These are phyloP conservation scores for Rosa hybrid DNA, from an alignment of 331 rosid species.

Conservation along the genomic window DNA sequence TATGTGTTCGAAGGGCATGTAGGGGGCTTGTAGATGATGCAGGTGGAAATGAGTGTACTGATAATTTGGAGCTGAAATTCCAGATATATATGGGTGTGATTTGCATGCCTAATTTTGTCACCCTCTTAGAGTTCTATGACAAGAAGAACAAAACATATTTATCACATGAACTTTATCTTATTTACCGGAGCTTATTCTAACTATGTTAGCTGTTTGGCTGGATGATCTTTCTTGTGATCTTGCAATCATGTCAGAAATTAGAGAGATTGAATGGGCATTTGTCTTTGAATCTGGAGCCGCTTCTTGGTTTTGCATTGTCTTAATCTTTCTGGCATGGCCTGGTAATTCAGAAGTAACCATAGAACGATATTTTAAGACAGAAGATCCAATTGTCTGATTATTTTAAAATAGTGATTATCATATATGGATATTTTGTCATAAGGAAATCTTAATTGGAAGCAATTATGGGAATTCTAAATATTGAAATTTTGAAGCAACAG, in stretches of 20 bases:
- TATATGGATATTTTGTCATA: not conserved
- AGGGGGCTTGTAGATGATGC: not conserved
- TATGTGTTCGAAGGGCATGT: constrained; percentile 6
- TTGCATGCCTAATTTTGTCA: constrained; percentile 1
- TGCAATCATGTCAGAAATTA: not conserved
- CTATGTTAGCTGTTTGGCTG: constrained; percentile 12
- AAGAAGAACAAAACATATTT: constrained; percentile 32
- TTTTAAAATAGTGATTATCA: not conserved
- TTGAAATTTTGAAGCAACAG: not conserved
- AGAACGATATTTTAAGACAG: not conserved
- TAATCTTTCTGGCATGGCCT: constrained; percentile 2
- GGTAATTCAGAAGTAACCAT: not conserved
- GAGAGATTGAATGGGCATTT: constrained; percentile 7
- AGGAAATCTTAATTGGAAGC: not conserved
- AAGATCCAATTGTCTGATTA: not conserved
- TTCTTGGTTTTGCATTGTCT: constrained; percentile 5
- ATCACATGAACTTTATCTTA: constrained; percentile 48
- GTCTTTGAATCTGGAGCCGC: not conserved
- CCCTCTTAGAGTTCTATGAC: constrained; percentile 4
- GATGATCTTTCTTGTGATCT: constrained; percentile 4
- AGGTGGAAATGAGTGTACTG: constrained; percentile 1
- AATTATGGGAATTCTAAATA: not conserved
- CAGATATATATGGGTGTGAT: not conserved
- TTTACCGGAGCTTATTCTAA: constrained; percentile 24
- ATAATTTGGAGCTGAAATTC: not conserved